These are phyloP conservation scores for Lathyrus tuberosus DNA, from an alignment of 306 rosid species.

Conservation along the genomic window DNA sequence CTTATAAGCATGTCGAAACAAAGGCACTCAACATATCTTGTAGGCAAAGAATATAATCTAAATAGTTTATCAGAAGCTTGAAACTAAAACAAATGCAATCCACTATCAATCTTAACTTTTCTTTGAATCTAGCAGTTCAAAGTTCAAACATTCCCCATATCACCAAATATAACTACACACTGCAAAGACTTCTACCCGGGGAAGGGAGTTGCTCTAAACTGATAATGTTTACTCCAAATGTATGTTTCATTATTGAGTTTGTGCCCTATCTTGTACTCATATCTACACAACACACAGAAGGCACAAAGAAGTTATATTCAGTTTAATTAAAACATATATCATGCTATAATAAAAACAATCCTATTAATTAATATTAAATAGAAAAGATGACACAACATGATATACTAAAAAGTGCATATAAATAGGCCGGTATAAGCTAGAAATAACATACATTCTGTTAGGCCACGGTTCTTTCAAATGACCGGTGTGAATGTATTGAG, in stretches of 20 bases:
- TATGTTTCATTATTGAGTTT: slow-evolving; percentile 59
- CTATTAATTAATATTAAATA: too few species aligned
- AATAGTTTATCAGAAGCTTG: too few species aligned
- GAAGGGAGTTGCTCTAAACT: slow-evolving; percentile 80
- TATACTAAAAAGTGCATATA: too few species aligned
- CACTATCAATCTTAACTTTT: slow-evolving; percentile 1
- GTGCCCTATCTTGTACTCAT: slow-evolving; percentile 79
- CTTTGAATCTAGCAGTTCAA: slow-evolving; percentile 35
- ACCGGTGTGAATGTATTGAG: slow-evolving; percentile 83
- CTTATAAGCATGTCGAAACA: slow-evolving; percentile 11
- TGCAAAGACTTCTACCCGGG: slow-evolving; percentile 86
- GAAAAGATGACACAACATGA: too few species aligned
- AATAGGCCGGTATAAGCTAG: slow-evolving; percentile 23
- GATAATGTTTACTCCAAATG: slow-evolving; percentile 66
- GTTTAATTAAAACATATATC: too few species aligned
- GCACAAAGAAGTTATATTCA: background rate
- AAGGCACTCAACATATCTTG: background rate
- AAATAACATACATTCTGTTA: slow-evolving; percentile 59
- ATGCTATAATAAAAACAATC: too few species aligned
- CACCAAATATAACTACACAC: too few species aligned
- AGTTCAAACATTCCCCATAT: slow-evolving; percentile 87
- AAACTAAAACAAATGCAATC: slow-evolving; percentile 1
- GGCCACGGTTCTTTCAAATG: slow-evolving; percentile 85
- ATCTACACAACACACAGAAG: slow-evolving; percentile 52
- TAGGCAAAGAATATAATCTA: background rate